Evolutionary conservation across 2,329 filamentous ascomycete genomes (phyloP).

Genomic region (Cladosporium sp.): DNA sequence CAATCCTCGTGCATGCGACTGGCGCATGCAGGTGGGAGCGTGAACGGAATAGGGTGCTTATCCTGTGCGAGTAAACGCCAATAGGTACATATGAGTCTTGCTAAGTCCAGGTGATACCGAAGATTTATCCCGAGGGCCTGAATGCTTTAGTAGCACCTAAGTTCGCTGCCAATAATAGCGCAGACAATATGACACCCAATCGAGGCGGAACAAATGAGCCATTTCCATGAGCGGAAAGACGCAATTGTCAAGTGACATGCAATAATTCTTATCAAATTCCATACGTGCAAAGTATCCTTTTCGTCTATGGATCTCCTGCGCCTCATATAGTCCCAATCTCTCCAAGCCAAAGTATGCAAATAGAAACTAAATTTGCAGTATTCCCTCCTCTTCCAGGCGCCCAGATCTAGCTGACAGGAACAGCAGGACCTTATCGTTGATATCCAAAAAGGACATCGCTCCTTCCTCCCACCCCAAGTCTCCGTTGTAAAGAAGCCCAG

Average conservation of each 20-base stretch:
- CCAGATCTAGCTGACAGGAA: constrained; percentile 10
- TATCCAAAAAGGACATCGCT: neutral
- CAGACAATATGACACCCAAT: neutral
- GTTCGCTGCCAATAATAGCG: neutral
- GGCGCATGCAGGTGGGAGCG: neutral
- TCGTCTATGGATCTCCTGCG: neutral
- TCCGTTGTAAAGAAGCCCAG: neutral
- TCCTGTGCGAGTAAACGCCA: neutral
- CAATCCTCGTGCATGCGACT: neutral
- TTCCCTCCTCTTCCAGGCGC: neutral
- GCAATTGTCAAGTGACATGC: neutral
- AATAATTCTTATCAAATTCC: neutral
- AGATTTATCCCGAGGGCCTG: neutral
- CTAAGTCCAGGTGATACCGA: neutral
- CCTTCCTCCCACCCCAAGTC: neutral
- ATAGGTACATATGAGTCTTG: neutral
- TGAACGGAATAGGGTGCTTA: neutral
- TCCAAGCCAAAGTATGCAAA: neutral
- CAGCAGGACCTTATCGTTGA: neutral
- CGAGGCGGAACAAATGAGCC: neutral
- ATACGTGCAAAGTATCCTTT: neutral
- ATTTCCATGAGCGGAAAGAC: neutral
- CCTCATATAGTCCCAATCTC: neutral
- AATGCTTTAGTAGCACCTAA: neutral
- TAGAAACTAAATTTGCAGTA: neutral